Evolutionary conservation across 1,284 basidiomycete species (phyloP).

Genomic region (Irpex rosettiformis): DNA sequence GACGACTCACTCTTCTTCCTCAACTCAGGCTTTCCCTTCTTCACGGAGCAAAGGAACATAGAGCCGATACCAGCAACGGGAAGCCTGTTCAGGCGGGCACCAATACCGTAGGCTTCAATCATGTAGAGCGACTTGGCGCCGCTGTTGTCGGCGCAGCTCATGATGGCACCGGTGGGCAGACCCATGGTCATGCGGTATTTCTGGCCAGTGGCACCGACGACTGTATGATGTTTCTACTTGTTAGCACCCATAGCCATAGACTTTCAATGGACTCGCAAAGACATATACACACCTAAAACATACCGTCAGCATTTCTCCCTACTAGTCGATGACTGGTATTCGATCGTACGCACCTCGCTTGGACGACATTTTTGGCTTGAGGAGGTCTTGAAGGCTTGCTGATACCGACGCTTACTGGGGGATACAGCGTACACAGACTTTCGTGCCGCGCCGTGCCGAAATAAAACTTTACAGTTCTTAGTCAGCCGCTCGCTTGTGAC

Average conservation of each 20-base stretch:
- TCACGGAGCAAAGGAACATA: slow-evolving; percentile 98
- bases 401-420: slow-evolving; percentile 19
- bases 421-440: slow-evolving; percentile 22
- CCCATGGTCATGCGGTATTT: slow-evolving; percentile 98
- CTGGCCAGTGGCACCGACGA: slow-evolving; percentile 68
- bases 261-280: slow-evolving; percentile 13
- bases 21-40: slow-evolving; percentile 99
- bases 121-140: slow-evolving; percentile 95
- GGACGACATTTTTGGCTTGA: slow-evolving; percentile 26
- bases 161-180: slow-evolving; percentile 96
- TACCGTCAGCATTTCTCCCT: slow-evolving; percentile 17
- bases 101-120: slow-evolving; percentile 91
- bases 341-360: slow-evolving; percentile 27
- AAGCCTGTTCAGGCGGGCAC: slow-evolving; percentile 95
- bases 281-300: slow-evolving; percentile 19
- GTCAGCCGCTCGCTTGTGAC: slow-evolving; percentile 12
- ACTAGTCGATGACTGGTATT: not conserved
- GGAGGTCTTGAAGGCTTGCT: slow-evolving; percentile 29
- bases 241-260: slow-evolving; percentile 25
- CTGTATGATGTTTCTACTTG: slow-evolving; percentile 30
- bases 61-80: slow-evolving; percentile 98
- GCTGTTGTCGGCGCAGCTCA: slow-evolving; percentile 99
- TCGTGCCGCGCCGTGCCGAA: slow-evolving; percentile 25
- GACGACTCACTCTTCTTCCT: slow-evolving; percentile 94
- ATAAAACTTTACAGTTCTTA: slow-evolving; percentile 31